Conservation (phyloP, 1,284 basidiomycete species). For the Cryptococcus sp. region DNA sequence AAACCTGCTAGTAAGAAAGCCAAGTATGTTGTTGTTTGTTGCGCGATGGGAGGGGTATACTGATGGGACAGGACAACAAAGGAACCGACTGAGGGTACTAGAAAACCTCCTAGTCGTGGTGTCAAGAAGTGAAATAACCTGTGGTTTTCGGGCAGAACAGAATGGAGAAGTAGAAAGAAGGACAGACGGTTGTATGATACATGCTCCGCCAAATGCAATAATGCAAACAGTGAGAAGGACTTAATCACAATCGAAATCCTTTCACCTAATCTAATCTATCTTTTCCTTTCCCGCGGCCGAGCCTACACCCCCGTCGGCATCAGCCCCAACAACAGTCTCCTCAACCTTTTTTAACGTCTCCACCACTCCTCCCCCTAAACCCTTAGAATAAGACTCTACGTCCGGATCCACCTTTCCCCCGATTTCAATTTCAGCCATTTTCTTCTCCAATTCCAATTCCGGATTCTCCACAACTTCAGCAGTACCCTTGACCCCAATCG, state of each 20-base stretch:
- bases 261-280: neutral
- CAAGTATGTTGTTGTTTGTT: constrained; percentile 21
- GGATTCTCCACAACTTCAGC: neutral
- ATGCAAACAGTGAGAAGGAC: neutral
- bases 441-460: neutral
- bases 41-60: neutral
- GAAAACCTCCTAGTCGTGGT: constrained; percentile 27
- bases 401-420: neutral
- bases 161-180: neutral
- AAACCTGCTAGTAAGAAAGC: constrained; percentile 29
- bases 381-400: neutral
- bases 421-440: neutral
- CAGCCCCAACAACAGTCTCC: neutral
- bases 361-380: neutral
- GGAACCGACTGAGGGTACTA: constrained; percentile 22
- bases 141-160: too few species aligned
- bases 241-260: neutral
- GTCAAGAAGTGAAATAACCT: constrained; percentile 27
- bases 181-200: too few species aligned
- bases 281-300: neutral
- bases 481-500: neutral
- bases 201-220: too few species aligned
- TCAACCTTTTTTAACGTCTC: neutral
- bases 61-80: constrained; percentile 20
- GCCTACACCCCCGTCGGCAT: neutral